Conservation (phyloP, 331 rosid species). For the Arachis monticola region DNA sequence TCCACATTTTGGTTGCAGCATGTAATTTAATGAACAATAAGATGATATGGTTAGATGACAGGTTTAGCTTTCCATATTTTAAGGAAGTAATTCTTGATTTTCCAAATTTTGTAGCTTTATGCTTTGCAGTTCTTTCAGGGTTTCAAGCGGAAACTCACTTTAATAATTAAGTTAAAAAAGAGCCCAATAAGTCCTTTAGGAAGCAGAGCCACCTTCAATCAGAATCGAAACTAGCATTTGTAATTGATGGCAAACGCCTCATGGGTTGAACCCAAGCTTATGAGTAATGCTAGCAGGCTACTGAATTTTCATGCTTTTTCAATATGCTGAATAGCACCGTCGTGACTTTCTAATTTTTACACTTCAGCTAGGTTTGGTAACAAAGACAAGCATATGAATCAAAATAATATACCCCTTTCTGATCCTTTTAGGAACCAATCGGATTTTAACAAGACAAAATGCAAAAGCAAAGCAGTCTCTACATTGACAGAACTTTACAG, state of each 20-base stretch:
- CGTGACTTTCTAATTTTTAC: slow-evolving; percentile 11
- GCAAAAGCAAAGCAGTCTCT: slow-evolving; percentile 13
- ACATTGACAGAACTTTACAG: background rate
- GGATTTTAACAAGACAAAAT: background rate
- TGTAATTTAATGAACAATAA: slow-evolving; percentile 89
- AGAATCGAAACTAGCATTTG: slow-evolving; percentile 65
- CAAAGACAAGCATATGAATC: background rate
- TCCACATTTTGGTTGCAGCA: slow-evolving; percentile 56
- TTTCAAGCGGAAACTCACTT: slow-evolving; percentile 67
- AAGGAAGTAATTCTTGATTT: slow-evolving; percentile 6
- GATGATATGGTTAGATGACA: slow-evolving; percentile 71
- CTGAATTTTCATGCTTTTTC: slow-evolving; percentile 60
- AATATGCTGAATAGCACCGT: slow-evolving; percentile 1
- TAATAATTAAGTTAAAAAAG: slow-evolving; percentile 55
- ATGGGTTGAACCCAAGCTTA: slow-evolving; percentile 68
- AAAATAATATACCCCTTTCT: slow-evolving; percentile 3
- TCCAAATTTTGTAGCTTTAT: background rate
- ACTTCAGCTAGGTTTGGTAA: background rate
- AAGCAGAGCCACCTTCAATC: slow-evolving; percentile 57
- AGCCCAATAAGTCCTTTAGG: slow-evolving; percentile 61
- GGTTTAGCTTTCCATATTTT: background rate
- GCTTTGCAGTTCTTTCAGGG: slow-evolving; percentile 39
- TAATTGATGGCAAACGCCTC: slow-evolving; percentile 70
- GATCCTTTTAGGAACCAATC: background rate
- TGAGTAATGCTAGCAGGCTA: slow-evolving; percentile 50